Conservation (phyloP, 192 early-diverging fungal genomes). For the Spinellus fusiger region DNA sequence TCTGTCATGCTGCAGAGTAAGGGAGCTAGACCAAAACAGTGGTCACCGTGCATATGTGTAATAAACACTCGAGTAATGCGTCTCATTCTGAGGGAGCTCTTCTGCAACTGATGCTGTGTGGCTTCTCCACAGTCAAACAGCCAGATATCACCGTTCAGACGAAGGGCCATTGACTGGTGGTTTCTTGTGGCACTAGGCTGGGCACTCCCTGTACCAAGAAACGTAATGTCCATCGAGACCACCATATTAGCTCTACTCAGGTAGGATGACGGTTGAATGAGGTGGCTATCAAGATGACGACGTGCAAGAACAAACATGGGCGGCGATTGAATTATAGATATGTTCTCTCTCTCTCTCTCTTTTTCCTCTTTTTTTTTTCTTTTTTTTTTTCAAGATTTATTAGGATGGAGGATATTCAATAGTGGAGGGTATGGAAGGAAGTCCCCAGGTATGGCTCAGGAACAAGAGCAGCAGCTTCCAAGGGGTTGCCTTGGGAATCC, state of each 20-base stretch:
- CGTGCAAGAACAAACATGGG: not conserved
- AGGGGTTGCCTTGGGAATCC: no score
- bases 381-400: no score
- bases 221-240: slow-evolving; percentile 39
- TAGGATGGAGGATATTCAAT: no score
- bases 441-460: no score
- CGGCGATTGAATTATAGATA: no score
- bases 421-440: no score
- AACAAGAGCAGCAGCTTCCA: no score
- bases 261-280: not conserved
- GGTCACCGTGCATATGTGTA: slow-evolving; percentile 52
- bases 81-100: slow-evolving; percentile 28
- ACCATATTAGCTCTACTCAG: slow-evolving; percentile 16
- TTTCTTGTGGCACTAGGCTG: slow-evolving; percentile 53
- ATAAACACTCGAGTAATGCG: slow-evolving; percentile 36
- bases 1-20: slow-evolving; percentile 39
- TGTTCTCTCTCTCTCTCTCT: no score
- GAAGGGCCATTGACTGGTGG: slow-evolving; percentile 43
- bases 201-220: slow-evolving; percentile 52
- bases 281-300: not conserved
- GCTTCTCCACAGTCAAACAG: slow-evolving; percentile 52
- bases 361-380: no score
- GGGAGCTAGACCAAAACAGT: slow-evolving; percentile 46
- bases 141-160: slow-evolving; percentile 34
- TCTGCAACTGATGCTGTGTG: slow-evolving; percentile 50